Percentiles rank a stretch among this genome's conserved stretches.
These are phyloP conservation scores for Gentiana macrophylla DNA, from an alignment of 257 asterid species.

Conservation along the genomic window DNA sequence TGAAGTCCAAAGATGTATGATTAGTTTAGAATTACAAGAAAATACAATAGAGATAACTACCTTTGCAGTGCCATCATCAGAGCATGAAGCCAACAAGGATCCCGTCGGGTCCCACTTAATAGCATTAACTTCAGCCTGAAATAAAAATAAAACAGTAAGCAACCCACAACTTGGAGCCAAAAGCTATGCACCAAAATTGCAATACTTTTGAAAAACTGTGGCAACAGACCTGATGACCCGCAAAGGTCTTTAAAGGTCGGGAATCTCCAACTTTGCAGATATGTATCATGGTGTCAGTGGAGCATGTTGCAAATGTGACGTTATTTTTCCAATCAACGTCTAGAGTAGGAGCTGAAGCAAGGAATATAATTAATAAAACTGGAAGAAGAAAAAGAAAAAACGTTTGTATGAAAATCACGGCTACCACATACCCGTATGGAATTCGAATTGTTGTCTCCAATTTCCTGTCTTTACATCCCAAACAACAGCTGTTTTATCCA, in stretches of 20 bases:
- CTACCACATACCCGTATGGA: constrained; percentile 60
- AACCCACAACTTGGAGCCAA: not conserved
- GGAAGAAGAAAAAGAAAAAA: constrained; percentile 4
- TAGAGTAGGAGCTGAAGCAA: constrained; percentile 68
- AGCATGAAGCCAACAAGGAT: constrained; percentile 82
- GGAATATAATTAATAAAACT: not conserved
- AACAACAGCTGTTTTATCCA: constrained; percentile 92
- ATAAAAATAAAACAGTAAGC: not conserved
- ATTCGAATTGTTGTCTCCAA: constrained; percentile 91
- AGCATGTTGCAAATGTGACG: constrained; percentile 85
- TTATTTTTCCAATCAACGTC: constrained; percentile 98
- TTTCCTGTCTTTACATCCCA: constrained; percentile 97
- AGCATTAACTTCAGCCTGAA: constrained; percentile 93
- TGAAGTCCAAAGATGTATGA: not conserved
- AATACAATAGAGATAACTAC: constrained; percentile 19
- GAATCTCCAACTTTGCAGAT: constrained; percentile 91
- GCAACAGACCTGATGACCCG: constrained; percentile 77
- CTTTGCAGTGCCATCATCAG: constrained; percentile 95
- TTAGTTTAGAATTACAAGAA: not conserved
- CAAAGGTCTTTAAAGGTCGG: constrained; percentile 63
- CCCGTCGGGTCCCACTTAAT: constrained; percentile 99
- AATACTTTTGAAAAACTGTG: constrained; percentile 1
- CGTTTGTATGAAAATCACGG: constrained; percentile 10
- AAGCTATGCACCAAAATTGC: not conserved
- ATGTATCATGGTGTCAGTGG: constrained; percentile 93